These are phyloP conservation scores for Dipteronia dyeriana DNA, from an alignment of 345 rosid species.

Conservation along the genomic window DNA sequence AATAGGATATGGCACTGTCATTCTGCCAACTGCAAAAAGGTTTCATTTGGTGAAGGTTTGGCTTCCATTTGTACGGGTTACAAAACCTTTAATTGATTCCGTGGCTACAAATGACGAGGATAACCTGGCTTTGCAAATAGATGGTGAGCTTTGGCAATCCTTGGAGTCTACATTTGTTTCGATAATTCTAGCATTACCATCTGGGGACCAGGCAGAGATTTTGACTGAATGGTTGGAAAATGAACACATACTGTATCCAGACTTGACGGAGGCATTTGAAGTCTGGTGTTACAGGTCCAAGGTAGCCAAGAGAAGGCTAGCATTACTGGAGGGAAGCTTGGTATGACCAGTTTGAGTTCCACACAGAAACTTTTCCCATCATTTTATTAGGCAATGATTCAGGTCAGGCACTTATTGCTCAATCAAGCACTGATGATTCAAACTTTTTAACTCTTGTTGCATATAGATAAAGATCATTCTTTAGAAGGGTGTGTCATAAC, in stretches of 20 bases:
- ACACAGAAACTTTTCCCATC: neutral
- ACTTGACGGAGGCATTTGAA: constrained; percentile 88
- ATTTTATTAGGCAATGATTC: constrained; percentile 22
- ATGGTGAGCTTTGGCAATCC: constrained; percentile 80
- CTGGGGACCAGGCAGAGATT: constrained; percentile 80
- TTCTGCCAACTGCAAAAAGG: constrained; percentile 64
- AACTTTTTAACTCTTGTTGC: neutral
- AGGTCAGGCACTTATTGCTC: constrained; percentile 17
- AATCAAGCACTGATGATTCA: neutral
- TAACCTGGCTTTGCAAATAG: constrained; percentile 40
- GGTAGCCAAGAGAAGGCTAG: constrained; percentile 72
- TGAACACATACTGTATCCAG: constrained; percentile 62
- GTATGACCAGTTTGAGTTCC: constrained; percentile 11
- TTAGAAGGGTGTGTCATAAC: neutral
- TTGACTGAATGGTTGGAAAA: constrained; percentile 75
- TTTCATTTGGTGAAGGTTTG: constrained; percentile 69
- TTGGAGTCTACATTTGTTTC: constrained; percentile 77
- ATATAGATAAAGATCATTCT: neutral
- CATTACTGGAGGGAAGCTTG: constrained; percentile 31
- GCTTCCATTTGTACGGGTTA: constrained; percentile 81
- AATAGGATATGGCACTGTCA: constrained; percentile 70
- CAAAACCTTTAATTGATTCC: constrained; percentile 66
- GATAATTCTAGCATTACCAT: constrained; percentile 71
- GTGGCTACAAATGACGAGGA: constrained; percentile 30
- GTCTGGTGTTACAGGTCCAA: constrained; percentile 88